Evolutionary conservation across 768 basidiomycete species (phyloP).

Genomic region (Clitopilus passeckerianus): DNA sequence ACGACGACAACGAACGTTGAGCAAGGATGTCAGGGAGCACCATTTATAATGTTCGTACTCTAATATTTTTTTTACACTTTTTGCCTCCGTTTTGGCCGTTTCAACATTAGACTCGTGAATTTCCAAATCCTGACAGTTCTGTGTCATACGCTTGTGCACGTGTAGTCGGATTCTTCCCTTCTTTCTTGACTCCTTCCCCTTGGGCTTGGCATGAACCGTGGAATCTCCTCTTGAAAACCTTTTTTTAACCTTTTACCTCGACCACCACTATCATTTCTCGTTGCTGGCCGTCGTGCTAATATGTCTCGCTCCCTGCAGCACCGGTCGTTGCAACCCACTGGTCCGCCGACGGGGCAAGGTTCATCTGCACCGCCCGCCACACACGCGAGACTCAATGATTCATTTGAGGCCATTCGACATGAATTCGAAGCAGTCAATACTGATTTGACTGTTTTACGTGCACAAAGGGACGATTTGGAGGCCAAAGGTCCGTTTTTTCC

Average conservation of each 20-base stretch:
- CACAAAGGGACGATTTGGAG: conserved; percentile 91
- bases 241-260: conserved; percentile 2
- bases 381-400: conserved; percentile 55
- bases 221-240: not conserved
- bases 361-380: conserved; percentile 21
- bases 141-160: conserved; percentile 4
- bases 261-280: not conserved
- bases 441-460: conserved; percentile 60
- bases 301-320: conserved; percentile 29
- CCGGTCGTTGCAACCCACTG: conserved; percentile 44
- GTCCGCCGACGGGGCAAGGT: conserved; percentile 34
- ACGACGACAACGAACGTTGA: not conserved
- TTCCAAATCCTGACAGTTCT: conserved; percentile 2
- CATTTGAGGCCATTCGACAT: conserved; percentile 70
- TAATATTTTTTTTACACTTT: not conserved
- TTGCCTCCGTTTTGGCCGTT: not conserved
- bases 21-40: not conserved
- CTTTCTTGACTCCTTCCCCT: not conserved
- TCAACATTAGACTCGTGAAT: not conserved
- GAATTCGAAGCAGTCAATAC: conserved; percentile 74
- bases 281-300: not conserved
- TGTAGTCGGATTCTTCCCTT: not conserved
- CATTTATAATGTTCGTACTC: conserved; percentile 1
- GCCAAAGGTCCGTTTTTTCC: conserved; percentile 59
- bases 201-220: not conserved